Conservation (phyloP, 2,329 filamentous ascomycete genomes). For the Fusarium palustre region DNA sequence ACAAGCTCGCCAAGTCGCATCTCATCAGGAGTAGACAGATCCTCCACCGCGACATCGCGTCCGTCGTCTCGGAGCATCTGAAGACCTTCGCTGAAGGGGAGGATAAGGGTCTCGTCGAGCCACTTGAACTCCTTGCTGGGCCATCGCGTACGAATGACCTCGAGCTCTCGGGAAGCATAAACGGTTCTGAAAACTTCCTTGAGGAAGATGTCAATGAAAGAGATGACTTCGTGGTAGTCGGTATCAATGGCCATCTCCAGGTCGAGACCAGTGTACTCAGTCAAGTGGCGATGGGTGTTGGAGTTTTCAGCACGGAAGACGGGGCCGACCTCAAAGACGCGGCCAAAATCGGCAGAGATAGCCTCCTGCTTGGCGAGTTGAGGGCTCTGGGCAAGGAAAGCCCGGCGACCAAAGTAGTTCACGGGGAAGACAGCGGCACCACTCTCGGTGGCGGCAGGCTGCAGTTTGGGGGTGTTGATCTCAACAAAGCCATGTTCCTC, state of each 20-base stretch:
- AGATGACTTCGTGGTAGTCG: constrained; percentile 89
- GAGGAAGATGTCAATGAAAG: constrained; percentile 81
- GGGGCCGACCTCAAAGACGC: constrained; percentile 78
- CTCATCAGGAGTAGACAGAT: constrained; percentile 87
- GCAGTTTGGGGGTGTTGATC: constrained; percentile 93
- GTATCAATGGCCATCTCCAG: constrained; percentile 91
- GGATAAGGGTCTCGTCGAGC: constrained; percentile 84
- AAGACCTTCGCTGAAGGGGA: constrained; percentile 83
- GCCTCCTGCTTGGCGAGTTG: constrained; percentile 94
- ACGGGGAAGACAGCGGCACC: constrained; percentile 92
- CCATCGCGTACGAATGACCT: constrained; percentile 84
- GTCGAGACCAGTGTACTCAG: constrained; percentile 93
- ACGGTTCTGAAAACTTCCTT: constrained; percentile 73
- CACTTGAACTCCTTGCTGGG: constrained; percentile 88
- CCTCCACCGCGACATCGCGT: constrained; percentile 78
- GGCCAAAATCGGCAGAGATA: constrained; percentile 88
- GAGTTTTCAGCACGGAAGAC: constrained; percentile 96
- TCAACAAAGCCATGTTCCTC: constrained; percentile 85
- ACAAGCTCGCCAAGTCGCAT: constrained; percentile 86
- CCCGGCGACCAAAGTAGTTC: constrained; percentile 88
- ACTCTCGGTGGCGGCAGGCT: constrained; percentile 90
- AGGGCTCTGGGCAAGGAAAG: constrained; percentile 91
- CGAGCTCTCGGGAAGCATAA: constrained; percentile 72
- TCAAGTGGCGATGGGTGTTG: constrained; percentile 93
- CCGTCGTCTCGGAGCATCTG: constrained; percentile 86